Conservation (phyloP, 495 filamentous ascomycete species). For the Margaritispora aquatica region DNA sequence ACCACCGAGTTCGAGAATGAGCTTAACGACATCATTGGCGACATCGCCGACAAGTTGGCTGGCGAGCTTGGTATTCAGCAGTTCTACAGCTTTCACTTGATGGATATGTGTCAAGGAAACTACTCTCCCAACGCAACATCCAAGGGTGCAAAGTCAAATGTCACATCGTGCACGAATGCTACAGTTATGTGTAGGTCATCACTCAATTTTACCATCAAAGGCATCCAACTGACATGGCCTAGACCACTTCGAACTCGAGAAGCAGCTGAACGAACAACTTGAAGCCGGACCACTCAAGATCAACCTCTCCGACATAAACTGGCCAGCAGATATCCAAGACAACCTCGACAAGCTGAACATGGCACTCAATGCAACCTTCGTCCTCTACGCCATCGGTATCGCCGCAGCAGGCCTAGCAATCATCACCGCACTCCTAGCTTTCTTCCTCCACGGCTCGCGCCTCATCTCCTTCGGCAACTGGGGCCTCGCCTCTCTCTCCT, state of each 20-base stretch:
- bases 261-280: constrained; percentile 47
- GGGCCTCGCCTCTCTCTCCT: constrained; percentile 31
- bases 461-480: constrained; percentile 35
- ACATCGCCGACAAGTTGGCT: constrained; percentile 39
- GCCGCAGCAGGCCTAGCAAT: constrained; percentile 51
- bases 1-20: constrained; percentile 31
- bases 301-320: constrained; percentile 49
- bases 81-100: constrained; percentile 69
- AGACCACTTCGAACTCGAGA: constrained; percentile 54
- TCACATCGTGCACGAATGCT: constrained; percentile 55
- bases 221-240: not conserved
- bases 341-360: constrained; percentile 47
- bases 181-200: constrained; percentile 44
- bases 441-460: constrained; percentile 34
- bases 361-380: constrained; percentile 47
- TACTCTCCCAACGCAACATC: constrained; percentile 48
- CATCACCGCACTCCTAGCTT: constrained; percentile 37
- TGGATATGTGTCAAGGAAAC: constrained; percentile 62
- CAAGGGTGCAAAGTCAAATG: constrained; percentile 39
- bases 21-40: constrained; percentile 29
- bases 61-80: constrained; percentile 51
- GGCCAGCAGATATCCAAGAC: constrained; percentile 56
- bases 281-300: constrained; percentile 38
- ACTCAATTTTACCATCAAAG: not conserved
- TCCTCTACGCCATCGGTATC: constrained; percentile 60